phyloP scores from a whole-genome alignment of 768 basidiomycete species.

The Lentinus tigrinus region DNA sequence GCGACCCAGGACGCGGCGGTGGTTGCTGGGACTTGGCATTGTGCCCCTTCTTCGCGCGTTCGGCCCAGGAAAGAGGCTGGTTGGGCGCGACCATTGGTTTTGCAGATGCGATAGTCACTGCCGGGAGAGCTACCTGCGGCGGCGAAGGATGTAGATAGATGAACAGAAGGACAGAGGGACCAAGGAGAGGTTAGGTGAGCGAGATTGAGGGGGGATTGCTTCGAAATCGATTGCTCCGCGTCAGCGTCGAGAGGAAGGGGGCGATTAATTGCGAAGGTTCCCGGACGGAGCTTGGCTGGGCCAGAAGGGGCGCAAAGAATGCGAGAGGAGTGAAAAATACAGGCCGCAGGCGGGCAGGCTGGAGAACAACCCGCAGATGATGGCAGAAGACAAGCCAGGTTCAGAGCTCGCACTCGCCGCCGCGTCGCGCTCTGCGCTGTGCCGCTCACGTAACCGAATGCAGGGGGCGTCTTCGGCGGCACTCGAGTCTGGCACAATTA shows the following conservation, averaged over 20 bases:
- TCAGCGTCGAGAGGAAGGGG: neutral
- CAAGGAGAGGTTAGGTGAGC: neutral
- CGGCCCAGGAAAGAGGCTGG: conserved; percentile 50
- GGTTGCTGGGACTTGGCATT: conserved; percentile 17
- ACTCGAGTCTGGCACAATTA: too few species aligned
- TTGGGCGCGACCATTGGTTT: conserved; percentile 32
- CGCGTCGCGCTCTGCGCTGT: conserved; percentile 8
- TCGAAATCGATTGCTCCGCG: conserved; percentile 12
- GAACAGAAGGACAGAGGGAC: neutral
- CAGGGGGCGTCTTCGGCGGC: neutral
- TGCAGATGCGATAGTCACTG: neutral
- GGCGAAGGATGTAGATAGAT: neutral
- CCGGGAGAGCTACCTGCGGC: neutral
- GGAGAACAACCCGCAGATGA: conserved; percentile 13
- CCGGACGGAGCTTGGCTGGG: neutral
- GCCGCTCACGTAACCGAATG: conserved; percentile 20
- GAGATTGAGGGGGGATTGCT: neutral
- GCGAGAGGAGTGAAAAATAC: conserved; percentile 12
- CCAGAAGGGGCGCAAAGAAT: conserved; percentile 7
- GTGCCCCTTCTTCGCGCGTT: conserved; percentile 38
- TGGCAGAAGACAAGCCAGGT: conserved; percentile 14
- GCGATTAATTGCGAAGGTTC: neutral
- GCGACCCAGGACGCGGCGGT: neutral
- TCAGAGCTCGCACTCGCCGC: neutral
- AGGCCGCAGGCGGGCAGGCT: conserved; percentile 10